Evolutionary conservation across 768 basidiomycete genomes (phyloP), one percentile per base, ranked within the genome.

Genomic region (Xanthoconium purpureum): DNA sequence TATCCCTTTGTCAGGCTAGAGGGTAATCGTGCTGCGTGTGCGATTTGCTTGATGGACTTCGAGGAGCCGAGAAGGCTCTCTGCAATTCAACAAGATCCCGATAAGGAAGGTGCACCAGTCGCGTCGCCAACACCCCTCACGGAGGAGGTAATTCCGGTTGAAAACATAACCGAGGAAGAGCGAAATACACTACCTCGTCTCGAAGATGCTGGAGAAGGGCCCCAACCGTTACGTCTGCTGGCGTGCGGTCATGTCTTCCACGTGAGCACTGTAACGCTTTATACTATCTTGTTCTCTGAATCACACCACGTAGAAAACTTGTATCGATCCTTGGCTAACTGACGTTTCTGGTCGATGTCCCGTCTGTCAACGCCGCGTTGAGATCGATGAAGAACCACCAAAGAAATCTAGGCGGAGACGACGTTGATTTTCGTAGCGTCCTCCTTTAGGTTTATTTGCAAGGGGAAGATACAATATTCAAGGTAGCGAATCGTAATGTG

Each of bases 181-280:
- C 68, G 71, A 60, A 70, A 71, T n/a, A 66, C 73, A 30, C 61
- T 76, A 9, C 71, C 85, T 55, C 81, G 75, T 58, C 76, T 91
- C 48, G 74, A 80, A 59, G 89, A 91, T 68, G 88, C 87, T 3
- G 88, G 89, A 10, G 83, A 86, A 54, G 88, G 88, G 0, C 78
- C 86, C 1, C 88, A 91, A 57, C 90, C 90, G 6, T 71, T 96
- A 61, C 77, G 93, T 65, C 69, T 91, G 38, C 71, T 94, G 49
- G 77, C 77, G 3, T 96, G 94, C 62, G 88, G 88, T 3, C 94
- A 96, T 77, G 89, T 89, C 46, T 96, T 93, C 73, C 94, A 96
- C 74, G 92, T 94, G 59, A 71, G 89, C 76, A 5, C 29, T 20
- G 33, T 20, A 13, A 54, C 52, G 11, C 54, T 48, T 32, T 20